A percentile compares a stretch with the other conserved stretches of the same genome.
Conservation (phyloP, 148 eudicot genomes). For the Fagopyrum esculentum region DNA sequence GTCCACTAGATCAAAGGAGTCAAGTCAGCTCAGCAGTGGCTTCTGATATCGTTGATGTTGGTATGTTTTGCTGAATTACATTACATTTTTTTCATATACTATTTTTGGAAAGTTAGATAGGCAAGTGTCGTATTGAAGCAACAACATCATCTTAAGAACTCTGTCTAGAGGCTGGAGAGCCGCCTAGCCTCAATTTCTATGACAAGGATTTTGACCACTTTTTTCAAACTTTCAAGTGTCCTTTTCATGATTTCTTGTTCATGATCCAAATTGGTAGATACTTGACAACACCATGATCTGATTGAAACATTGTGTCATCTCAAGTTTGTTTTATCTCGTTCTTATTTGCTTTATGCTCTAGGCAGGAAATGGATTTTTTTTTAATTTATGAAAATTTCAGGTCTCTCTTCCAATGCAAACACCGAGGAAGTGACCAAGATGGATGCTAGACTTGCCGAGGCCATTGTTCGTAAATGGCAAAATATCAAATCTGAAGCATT, state of each 20-base stretch:
- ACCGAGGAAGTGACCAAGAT: conserved; percentile 53
- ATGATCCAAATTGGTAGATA: not conserved
- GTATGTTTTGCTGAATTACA: conserved; percentile 35
- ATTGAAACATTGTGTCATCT: not conserved
- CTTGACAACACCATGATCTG: not conserved
- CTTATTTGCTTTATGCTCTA: not conserved
- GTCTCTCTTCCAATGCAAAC: conserved; percentile 19
- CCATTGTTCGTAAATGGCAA: conserved; percentile 81
- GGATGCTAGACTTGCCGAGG: conserved; percentile 91
- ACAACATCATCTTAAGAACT: not conserved
- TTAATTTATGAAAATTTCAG: not conserved
- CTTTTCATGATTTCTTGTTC: not conserved
- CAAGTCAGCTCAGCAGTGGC: conserved; percentile 51
- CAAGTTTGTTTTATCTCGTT: not conserved
- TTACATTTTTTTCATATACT: not conserved
- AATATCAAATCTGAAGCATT: conserved; percentile 73
- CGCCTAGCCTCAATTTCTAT: not conserved
- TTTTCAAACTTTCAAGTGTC: not conserved
- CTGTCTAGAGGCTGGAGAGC: not conserved
- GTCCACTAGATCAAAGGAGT: conserved; percentile 28
- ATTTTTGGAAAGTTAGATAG: not conserved
- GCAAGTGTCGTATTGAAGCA: not conserved
- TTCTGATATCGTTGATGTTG: conserved; percentile 70
- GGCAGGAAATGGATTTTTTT: not conserved
- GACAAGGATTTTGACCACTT: not conserved